Evolutionary conservation across 345 rosid genomes (phyloP), one percentile per base, ranked within the genome.

Genomic region (Salix exigua): DNA sequence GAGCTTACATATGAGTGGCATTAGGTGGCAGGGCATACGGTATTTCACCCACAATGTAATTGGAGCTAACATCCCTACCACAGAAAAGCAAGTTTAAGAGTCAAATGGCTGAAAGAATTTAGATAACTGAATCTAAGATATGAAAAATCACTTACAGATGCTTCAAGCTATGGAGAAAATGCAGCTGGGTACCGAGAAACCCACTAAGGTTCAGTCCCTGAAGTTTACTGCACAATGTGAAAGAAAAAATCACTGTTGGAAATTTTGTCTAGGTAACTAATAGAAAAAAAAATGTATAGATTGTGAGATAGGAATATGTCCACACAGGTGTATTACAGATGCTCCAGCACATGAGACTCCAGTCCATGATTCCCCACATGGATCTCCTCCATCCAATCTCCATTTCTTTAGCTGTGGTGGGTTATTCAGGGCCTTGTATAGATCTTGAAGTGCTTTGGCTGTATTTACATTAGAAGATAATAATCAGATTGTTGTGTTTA

Each of bases 341-440:
- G 97, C 84, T 25, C 91, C 96, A 30, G 85, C 83, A 75, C 99
- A 96, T 14, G 90, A 83, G 53, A 96, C 91, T 78, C 98, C 97
- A n/a, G 79, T 89, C 99, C 99, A 96, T 21, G 82, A 83, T 79
- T 91, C 94, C 38, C 65, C 82, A 72, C 97, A 95, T 11, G 99
- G 97, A 86, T 93, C 97, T 55, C 94, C 93, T 48, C 94, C 91
- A 37, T 85, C 83, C 37, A 66, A 18, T 78, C 72, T 89, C 99
- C 99, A 96, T 66, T 91, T 87, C 70, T 82, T 90, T 67, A 96
- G 90, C 85, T 89, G 90, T 37, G 73, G 78, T 37, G 97, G 87
- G 79, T 66, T 72, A 55, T 86, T 88, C 77, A 95, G 82, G 25
- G 92, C 81, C 50, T 55, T 79, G 81, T 85, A 91, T 72, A 91